These are phyloP conservation scores for Penicillium cosmopolitanum DNA, from an alignment of 495 filamentous ascomycete genomes.

Conservation along the genomic window DNA sequence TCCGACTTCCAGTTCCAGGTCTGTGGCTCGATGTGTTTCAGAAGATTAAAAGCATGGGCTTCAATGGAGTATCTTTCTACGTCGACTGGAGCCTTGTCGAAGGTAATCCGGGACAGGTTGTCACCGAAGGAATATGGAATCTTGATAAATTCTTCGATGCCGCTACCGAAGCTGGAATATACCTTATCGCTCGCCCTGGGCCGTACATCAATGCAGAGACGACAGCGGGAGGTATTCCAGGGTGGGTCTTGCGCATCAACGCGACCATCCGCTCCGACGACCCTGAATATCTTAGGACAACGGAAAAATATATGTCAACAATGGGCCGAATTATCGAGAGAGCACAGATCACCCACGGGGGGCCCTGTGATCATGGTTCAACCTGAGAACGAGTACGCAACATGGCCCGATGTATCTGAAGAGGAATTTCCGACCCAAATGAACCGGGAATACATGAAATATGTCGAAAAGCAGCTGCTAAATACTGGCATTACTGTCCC, in stretches of 20 bases:
- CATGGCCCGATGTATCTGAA: conserved; percentile 30
- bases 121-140: conserved; percentile 65
- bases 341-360: conserved; percentile 71
- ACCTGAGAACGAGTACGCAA: conserved; percentile 70
- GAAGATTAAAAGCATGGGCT: conserved; percentile 74
- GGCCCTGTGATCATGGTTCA: conserved; percentile 73
- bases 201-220: conserved; percentile 69
- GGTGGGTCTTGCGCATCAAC: conserved; percentile 59
- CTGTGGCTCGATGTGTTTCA: conserved; percentile 77
- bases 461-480: conserved; percentile 61
- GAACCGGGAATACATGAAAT: conserved; percentile 63
- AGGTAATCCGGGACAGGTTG: conserved; percentile 63
- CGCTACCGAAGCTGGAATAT: conserved; percentile 65
- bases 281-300: conserved; percentile 61
- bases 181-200: conserved; percentile 68
- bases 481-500: conserved; percentile 68
- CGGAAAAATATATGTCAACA: conserved; percentile 44
- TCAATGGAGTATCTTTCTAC: conserved; percentile 70
- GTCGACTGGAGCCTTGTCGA: conserved; percentile 72
- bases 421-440: conserved; percentile 36
- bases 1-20: conserved; percentile 65
- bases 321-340: conserved; percentile 63
- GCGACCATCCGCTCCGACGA: conserved; percentile 58
- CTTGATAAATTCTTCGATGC: conserved; percentile 67
- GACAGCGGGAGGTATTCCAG: conserved; percentile 60